Percentiles rank a stretch among this genome's conserved stretches.
Conservation (phyloP, 129 eudicot species). For the Flaveria linearis region DNA sequence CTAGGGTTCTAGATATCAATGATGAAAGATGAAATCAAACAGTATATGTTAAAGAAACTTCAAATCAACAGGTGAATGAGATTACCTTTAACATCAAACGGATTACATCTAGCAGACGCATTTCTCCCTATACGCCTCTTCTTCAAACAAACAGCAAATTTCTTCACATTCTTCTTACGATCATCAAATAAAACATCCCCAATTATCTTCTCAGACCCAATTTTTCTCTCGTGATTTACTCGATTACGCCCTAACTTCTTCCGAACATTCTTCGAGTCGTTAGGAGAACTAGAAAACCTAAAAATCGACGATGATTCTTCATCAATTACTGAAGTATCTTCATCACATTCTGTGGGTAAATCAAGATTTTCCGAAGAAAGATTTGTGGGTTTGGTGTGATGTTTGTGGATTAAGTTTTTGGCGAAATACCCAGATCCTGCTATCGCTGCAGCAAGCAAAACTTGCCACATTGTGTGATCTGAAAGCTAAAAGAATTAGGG, state of each 20-base stretch:
- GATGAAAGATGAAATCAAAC: background rate
- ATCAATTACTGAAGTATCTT: slow-evolving; percentile 11
- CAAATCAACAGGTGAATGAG: background rate
- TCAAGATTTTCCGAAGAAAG: slow-evolving; percentile 18
- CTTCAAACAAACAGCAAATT: slow-evolving; percentile 56
- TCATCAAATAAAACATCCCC: slow-evolving; percentile 38
- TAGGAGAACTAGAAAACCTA: slow-evolving; percentile 63
- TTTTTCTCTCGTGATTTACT: slow-evolving; percentile 30
- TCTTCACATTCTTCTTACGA: slow-evolving; percentile 44
- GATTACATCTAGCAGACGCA: slow-evolving; percentile 50
- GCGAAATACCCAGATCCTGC: slow-evolving; percentile 86
- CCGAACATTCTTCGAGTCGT: slow-evolving; percentile 31
- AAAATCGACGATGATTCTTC: slow-evolving; percentile 45
- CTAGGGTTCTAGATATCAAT: background rate
- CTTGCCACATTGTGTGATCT: slow-evolving; percentile 73
- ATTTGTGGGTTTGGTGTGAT: slow-evolving; percentile 23
- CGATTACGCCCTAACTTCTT: slow-evolving; percentile 38
- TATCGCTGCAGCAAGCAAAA: slow-evolving; percentile 72
- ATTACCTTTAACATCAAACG: slow-evolving; percentile 63
- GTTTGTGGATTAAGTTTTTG: slow-evolving; percentile 43
- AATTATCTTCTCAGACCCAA: slow-evolving; percentile 28
- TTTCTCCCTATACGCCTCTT: slow-evolving; percentile 57
- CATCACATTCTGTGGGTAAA: slow-evolving; percentile 12
- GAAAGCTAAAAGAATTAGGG: slow-evolving; percentile 26
- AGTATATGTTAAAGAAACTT: background rate